Evolutionary conservation across 2,329 filamentous ascomycete genomes (phyloP), one percentile per base, ranked within the genome.

Genomic region (Penicillium griseofulvum): DNA sequence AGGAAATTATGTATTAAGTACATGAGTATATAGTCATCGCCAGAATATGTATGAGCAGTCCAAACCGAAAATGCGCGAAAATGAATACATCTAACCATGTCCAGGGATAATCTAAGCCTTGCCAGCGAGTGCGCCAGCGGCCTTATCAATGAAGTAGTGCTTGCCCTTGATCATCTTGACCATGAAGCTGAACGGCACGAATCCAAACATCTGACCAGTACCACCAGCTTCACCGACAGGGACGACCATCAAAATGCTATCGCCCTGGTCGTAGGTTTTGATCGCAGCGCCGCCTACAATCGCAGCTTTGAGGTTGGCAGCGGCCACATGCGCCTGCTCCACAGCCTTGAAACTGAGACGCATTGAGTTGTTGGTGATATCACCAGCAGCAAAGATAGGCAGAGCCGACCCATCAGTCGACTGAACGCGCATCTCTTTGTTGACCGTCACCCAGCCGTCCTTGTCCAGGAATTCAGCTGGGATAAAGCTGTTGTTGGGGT

Each of bases 401-500:
- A 60, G 48, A 9, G 38, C 24, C 31, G 54, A 53, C 10, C 52
- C 54, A 11, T 59, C 46, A 1, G 54, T 34, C 7, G 60, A 57
- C 38, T 58, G 52, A 12, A 70, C 68, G 2, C 65, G 67, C 34
- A 71, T 57, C 37, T 71, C 54, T 6, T 58, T 60, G 61, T 84
- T 77, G 7, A 77, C 80, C 26, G 71, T 70, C 42, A 86, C 77
- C 67, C 78, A 80, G 14, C 78, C 79, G n/a, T 66, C 57, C 0
- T 70, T 66, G 55, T 76, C 71, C 4, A 85, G 73, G 38, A 82
- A 75, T 7, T 72, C 64, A 4, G 64, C 49, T 0, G 82, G 81
- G 1, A 86, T 69, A 65, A 78, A 85, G 9, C 70, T 72, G 19
- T 77, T 80, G 67, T 83, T 84, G 0, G 82, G 82, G 8, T 69